phyloP scores from a whole-genome alignment of 257 asterid genomes.

The Nemophila menziesii region DNA sequence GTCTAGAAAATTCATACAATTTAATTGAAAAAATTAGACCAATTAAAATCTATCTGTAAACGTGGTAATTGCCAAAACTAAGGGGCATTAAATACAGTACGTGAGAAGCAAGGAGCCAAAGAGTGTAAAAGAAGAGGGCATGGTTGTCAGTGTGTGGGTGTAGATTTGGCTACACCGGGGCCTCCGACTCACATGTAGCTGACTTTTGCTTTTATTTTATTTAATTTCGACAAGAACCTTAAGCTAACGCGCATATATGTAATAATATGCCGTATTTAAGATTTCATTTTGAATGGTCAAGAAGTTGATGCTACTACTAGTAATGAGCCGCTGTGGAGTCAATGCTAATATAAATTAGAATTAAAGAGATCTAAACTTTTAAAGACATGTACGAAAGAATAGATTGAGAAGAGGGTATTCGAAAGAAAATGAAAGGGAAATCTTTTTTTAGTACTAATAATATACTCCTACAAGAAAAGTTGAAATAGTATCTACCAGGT shows the following conservation, averaged over 20 bases:
- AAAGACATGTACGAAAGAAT: no score
- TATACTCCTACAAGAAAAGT: no score
- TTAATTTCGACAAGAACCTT: not conserved
- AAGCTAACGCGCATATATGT: not conserved
- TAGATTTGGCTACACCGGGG: conserved; percentile 26
- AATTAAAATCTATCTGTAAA: not conserved
- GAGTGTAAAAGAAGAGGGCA: not conserved
- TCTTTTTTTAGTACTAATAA: no score
- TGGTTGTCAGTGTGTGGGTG: conserved; percentile 26
- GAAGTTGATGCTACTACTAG: not conserved
- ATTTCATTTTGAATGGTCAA: not conserved
- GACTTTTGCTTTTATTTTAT: not conserved
- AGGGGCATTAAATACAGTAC: not conserved
- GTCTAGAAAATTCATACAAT: no score
- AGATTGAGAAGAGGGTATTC: no score
- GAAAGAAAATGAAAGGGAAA: no score
- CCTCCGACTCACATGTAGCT: conserved; percentile 19
- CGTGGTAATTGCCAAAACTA: not conserved
- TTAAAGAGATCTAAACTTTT: no score
- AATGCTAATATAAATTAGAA: not conserved
- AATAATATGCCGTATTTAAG: not conserved
- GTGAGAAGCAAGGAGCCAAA: not conserved
- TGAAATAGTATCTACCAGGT: no score
- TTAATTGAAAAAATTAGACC: not conserved
- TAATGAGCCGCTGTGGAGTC: not conserved